These are phyloP conservation scores for Fusarium sp. DNA, from an alignment of 2,329 filamentous ascomycete genomes.

Conservation along the genomic window DNA sequence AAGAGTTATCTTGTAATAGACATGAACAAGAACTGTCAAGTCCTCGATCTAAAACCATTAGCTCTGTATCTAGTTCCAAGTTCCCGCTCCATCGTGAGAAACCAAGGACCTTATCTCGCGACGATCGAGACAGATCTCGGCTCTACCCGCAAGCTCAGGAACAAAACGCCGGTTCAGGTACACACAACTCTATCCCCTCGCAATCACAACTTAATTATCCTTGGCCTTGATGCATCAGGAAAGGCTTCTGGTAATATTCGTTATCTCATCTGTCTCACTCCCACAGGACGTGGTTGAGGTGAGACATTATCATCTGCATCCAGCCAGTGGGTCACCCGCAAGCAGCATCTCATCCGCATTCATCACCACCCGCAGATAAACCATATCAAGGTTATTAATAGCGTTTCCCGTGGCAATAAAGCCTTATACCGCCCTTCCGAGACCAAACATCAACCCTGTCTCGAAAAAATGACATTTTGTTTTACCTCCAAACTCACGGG, in stretches of 20 bases:
- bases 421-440: not conserved
- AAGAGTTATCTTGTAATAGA: not conserved
- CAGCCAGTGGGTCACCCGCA: constrained; percentile 11
- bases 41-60: fast-evolving
- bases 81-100: not conserved
- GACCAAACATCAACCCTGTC: constrained; percentile 6
- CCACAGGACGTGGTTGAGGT: not conserved
- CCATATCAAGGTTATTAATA: not conserved
- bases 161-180: not conserved
- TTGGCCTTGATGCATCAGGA: not conserved
- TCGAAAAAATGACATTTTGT: constrained; percentile 18
- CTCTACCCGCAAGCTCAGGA: not conserved
- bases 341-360: constrained; percentile 15
- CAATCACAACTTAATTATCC: not conserved
- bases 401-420: not conserved
- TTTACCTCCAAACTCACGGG: not conserved
- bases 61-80: not conserved
- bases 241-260: fast-evolving
- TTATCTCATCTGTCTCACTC: not conserved
- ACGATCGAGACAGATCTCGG: not conserved
- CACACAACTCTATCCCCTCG: not conserved
- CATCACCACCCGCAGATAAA: not conserved
- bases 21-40: fast-evolving
- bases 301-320: constrained; percentile 5
- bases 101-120: not conserved